Percentiles rank a stretch among this genome's conserved stretches.
Conservation (phyloP, 169 alveolate genomes). For the Blepharisma undulans region DNA sequence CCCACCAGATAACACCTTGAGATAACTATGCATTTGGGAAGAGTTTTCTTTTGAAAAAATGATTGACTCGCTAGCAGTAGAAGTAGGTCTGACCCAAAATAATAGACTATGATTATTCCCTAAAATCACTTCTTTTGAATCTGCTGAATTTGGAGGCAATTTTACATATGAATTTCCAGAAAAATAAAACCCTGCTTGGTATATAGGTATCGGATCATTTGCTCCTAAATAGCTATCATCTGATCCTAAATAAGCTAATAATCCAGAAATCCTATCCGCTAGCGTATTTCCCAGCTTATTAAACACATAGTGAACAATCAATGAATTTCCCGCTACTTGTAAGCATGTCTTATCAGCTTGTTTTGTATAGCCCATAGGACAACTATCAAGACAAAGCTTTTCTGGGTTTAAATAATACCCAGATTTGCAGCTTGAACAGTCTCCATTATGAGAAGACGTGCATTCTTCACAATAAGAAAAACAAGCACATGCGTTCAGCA, state of each 20-base stretch:
- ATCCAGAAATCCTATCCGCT: background rate
- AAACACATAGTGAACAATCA: background rate
- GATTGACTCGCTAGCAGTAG: background rate
- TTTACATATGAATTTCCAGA: background rate
- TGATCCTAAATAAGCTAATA: conserved; percentile 14
- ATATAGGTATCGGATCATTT: background rate
- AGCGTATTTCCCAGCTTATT: background rate
- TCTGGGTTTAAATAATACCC: background rate
- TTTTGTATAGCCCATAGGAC: conserved; percentile 1
- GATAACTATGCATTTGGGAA: background rate
- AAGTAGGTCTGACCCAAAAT: background rate
- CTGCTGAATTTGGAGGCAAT: background rate
- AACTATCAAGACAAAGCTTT: background rate
- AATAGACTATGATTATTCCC: background rate
- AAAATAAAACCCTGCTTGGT: conserved; percentile 1
- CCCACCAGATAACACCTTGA: background rate
- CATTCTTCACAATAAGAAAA: background rate
- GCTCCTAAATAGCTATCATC: background rate
- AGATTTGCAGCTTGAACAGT: conserved; percentile 6
- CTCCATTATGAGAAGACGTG: background rate
- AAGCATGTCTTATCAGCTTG: background rate
- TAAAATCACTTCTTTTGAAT: background rate
- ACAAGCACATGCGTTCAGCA: background rate
- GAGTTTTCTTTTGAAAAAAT: background rate
- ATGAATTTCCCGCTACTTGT: background rate